Base-by-base conservation (phyloP, 2,329 filamentous ascomycete genomes). In the Macrophomina tecta region DNA sequence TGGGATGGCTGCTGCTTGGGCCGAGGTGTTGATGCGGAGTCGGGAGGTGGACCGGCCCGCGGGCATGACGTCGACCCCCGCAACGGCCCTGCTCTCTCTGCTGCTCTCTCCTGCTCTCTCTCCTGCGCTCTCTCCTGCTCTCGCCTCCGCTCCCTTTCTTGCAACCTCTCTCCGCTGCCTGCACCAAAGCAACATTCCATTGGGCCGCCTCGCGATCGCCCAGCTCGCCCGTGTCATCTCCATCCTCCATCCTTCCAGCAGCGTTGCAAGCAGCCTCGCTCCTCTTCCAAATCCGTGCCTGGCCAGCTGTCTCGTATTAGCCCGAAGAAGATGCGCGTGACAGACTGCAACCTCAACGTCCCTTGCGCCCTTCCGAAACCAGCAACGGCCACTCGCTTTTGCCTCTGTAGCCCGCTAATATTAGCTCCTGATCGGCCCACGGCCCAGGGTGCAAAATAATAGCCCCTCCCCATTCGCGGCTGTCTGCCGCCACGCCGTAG, bases 41-140 rank as follows among this genome's bases (percentile, higher is more conserved):
- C 28, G 42, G 30, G 65, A 55, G 48, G 46, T 67, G 38, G 46
- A 49, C 60, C 56, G 53, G 51, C 58, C 42, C 48, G n/a, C 40
- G 32, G 12, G 7, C 34, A 40, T 64, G 52, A 52, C 55, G 46
- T 66, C 34, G 64, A 46, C 38, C 52, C 52, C 23, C 23, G 23
- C 23, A 23, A 23, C 23, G 8, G 6, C 46, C 23, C 16, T 45
- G 38, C 38, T 14, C 38, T 14, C 14, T n/a, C 6, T 4, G 8
- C 40, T 28, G 62, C 62, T 7, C 36, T 30, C 36, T 32, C 56
- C 56, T 45, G 18, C 11, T n/a, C 4, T 9, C 32, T 34, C 16
- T 3, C 6, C 9, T 30, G 9, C 32, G n/a, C 46, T 16, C 23
- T 49, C 5, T 2, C 46, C 5, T 18, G 5, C 16, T 14, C 5